Conservation (phyloP, 352 stramenopile species). For the Phytophthora rubi region DNA sequence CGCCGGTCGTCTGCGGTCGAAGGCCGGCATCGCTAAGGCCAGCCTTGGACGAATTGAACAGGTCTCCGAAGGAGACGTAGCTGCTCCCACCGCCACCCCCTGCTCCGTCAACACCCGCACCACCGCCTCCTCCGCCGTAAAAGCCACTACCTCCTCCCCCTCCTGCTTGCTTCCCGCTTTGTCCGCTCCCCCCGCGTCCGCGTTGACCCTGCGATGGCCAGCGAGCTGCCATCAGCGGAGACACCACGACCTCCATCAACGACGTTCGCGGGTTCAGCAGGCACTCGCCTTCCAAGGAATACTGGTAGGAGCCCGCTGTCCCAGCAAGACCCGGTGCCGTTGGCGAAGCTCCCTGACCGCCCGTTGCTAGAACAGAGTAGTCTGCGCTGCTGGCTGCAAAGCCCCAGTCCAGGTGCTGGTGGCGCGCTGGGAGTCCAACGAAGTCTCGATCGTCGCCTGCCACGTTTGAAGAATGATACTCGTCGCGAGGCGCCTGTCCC, state of each 20-base stretch:
- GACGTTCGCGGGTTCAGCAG: slow-evolving; percentile 39
- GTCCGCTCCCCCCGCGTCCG: slow-evolving; percentile 58
- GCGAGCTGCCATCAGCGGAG: slow-evolving; percentile 30
- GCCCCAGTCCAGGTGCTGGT: slow-evolving; percentile 63
- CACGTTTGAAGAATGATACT: slow-evolving; percentile 65
- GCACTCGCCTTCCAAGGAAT: slow-evolving; percentile 50
- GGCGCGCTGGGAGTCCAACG: slow-evolving; percentile 46
- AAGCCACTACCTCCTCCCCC: slow-evolving; percentile 79
- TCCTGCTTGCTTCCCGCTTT: slow-evolving; percentile 79
- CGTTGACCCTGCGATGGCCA: slow-evolving; percentile 50
- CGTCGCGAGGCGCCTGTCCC: slow-evolving; percentile 41
- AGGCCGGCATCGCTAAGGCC: slow-evolving; percentile 21
- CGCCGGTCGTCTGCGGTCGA: slow-evolving; percentile 19
- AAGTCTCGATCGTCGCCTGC: slow-evolving; percentile 55
- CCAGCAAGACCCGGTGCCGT: slow-evolving; percentile 42
- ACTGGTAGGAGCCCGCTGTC: slow-evolving; percentile 50
- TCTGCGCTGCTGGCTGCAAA: slow-evolving; percentile 51
- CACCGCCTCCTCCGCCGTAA: slow-evolving; percentile 77
- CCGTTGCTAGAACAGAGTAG: slow-evolving; percentile 64
- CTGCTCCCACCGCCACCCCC: slow-evolving; percentile 73
- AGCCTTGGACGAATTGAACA: slow-evolving; percentile 28
- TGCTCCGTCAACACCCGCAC: slow-evolving; percentile 60
- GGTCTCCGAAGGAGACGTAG: slow-evolving; percentile 40
- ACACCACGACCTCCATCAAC: slow-evolving; percentile 39
- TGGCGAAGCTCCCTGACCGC: slow-evolving; percentile 43